Conservation (phyloP, 352 stramenopile genomes). For the Plasmopara halstedii region DNA sequence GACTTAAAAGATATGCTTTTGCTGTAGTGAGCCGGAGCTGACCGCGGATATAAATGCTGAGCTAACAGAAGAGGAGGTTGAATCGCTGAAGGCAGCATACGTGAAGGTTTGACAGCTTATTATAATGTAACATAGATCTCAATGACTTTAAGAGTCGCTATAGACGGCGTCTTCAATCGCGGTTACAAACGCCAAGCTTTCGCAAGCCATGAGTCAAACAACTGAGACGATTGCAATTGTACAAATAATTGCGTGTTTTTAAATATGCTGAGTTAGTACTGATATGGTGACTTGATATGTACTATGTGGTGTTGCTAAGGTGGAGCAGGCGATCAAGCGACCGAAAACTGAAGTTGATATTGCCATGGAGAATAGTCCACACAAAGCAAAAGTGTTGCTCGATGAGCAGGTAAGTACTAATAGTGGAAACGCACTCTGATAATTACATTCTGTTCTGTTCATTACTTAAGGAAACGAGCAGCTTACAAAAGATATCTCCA, state of each 20-base stretch:
- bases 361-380: conserved; percentile 65
- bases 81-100: conserved; percentile 42
- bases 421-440: background rate
- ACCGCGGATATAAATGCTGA: conserved; percentile 16
- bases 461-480: conserved; percentile 14
- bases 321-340: conserved; percentile 68
- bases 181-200: conserved; percentile 41
- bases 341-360: conserved; percentile 63
- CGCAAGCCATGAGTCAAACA: conserved; percentile 47
- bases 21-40: conserved; percentile 20
- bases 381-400: conserved; percentile 39
- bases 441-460: background rate
- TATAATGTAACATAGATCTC: background rate
- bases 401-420: conserved; percentile 25
- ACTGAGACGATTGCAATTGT: conserved; percentile 66
- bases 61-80: conserved; percentile 32
- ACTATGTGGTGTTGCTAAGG: conserved; percentile 18
- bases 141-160: background rate
- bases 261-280: background rate
- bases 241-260: conserved; percentile 3
- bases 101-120: conserved; percentile 31
- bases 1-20: background rate
- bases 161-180: conserved; percentile 56
- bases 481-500: conserved; percentile 18
- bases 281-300: background rate